These are phyloP conservation scores for Jamesozyma lodderae DNA, from an alignment of 805 yeast genomes.

Conservation along the genomic window DNA sequence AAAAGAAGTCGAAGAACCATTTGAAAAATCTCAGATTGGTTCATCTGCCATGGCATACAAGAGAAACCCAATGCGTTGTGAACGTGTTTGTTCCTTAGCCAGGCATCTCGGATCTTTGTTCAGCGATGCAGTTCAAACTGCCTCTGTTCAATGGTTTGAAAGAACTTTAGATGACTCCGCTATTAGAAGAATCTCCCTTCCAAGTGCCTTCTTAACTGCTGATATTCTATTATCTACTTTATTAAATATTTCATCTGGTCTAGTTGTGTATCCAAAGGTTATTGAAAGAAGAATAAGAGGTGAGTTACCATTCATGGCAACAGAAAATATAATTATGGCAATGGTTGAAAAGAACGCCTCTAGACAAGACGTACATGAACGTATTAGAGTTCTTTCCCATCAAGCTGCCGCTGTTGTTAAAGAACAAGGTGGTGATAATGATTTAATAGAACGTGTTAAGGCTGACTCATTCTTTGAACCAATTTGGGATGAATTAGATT, in stretches of 20 bases:
- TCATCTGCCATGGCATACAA: slow-evolving; percentile 98
- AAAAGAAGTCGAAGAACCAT: slow-evolving; percentile 97
- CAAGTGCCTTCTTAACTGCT: slow-evolving; percentile 93
- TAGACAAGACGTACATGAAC: slow-evolving; percentile 97
- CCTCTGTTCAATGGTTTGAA: slow-evolving; percentile 98
- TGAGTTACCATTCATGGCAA: slow-evolving; percentile 98
- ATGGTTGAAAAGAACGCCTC: slow-evolving; percentile 98
- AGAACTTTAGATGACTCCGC: slow-evolving; percentile 98
- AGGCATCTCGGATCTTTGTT: slow-evolving; percentile 89
- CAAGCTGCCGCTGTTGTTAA: slow-evolving; percentile 96
- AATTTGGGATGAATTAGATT: slow-evolving; percentile 74
- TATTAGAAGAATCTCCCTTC: slow-evolving; percentile 91
- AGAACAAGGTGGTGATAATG: slow-evolving; percentile 98
- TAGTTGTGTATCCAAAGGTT: slow-evolving; percentile 97
- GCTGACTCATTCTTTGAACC: slow-evolving; percentile 78
- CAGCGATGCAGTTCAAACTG: slow-evolving; percentile 91
- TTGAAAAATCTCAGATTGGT: slow-evolving; percentile 97
- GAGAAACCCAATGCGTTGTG: slow-evolving; percentile 99
- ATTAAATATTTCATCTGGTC: slow-evolving; percentile 85
- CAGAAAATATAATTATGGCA: slow-evolving; percentile 98
- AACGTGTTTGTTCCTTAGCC: slow-evolving; percentile 95
- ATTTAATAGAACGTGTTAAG: slow-evolving; percentile 80
- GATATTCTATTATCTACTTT: slow-evolving; percentile 86
- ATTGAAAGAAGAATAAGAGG: slow-evolving; percentile 91
- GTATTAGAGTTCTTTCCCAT: slow-evolving; percentile 91